Conservation (phyloP, 768 basidiomycete genomes). For the Tricholoma furcatifolium region DNA sequence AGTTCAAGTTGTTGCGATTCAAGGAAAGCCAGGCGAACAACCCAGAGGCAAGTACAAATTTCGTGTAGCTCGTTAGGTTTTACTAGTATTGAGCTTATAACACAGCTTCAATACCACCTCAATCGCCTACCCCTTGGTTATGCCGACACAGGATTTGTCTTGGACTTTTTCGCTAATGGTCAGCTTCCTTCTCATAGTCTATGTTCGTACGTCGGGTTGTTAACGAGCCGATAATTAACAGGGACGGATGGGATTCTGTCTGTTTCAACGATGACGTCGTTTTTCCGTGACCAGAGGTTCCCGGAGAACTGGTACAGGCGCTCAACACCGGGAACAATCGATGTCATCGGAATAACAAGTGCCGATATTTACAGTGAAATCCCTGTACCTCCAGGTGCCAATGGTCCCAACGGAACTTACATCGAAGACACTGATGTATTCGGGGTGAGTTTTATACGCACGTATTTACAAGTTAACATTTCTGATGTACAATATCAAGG, state of each 20-base stretch:
- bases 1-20: slow-evolving; percentile 14
- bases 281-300: slow-evolving; percentile 17
- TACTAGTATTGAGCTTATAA: too few relatives aligned
- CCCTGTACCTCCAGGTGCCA: slow-evolving; percentile 12
- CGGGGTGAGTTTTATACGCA: neutral
- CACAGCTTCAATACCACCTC: slow-evolving; percentile 15
- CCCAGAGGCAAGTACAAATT: neutral
- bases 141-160: slow-evolving; percentile 13
- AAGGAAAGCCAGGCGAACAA: slow-evolving; percentile 8
- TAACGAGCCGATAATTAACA: neutral
- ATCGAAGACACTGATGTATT: slow-evolving; percentile 1
- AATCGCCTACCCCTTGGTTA: slow-evolving; percentile 12
- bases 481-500: neutral
- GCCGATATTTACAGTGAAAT: neutral
- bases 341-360: neutral
- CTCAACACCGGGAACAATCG: slow-evolving; percentile 2
- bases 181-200: neutral
- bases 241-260: slow-evolving; percentile 13
- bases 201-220: neutral
- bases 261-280: slow-evolving; percentile 13
- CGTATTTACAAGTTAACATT: neutral
- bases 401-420: slow-evolving; percentile 9
- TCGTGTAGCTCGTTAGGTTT: too few relatives aligned
- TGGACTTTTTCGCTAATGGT: slow-evolving; percentile 18
- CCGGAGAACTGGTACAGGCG: slow-evolving; percentile 10